phyloP scores from a whole-genome alignment of 2,329 filamentous ascomycete species.

The Penicillium sp. region DNA sequence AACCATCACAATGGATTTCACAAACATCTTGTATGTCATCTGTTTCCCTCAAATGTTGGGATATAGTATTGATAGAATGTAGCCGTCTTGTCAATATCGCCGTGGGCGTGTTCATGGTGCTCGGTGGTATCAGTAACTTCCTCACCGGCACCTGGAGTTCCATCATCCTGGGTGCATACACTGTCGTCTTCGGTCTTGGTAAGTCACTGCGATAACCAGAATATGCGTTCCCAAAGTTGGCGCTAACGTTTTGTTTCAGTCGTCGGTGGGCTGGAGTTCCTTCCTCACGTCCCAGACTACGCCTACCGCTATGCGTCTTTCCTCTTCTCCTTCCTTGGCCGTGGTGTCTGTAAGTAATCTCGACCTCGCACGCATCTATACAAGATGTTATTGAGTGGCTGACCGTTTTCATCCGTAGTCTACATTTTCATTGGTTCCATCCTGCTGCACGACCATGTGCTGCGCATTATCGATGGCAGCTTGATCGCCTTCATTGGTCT shows the following conservation, averaged over 20 bases:
- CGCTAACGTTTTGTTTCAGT: constrained; percentile 45
- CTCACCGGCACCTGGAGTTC: constrained; percentile 52
- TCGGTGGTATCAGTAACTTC: constrained; percentile 66
- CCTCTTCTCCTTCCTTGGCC: constrained; percentile 95
- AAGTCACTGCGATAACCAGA: constrained; percentile 37
- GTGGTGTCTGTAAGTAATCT: constrained; percentile 77
- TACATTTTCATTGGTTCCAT: constrained; percentile 94
- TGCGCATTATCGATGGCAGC: constrained; percentile 73
- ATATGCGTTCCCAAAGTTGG: constrained; percentile 13
- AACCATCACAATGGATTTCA: constrained; percentile 72
- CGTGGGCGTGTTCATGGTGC: constrained; percentile 80
- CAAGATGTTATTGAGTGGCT: background rate
- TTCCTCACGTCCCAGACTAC: constrained; percentile 78
- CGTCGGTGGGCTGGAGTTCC: constrained; percentile 79
- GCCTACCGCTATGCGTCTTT: constrained; percentile 93
- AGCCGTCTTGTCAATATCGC: constrained; percentile 94
- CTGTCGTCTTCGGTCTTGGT: constrained; percentile 88
- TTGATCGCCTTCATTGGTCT: constrained; percentile 77
- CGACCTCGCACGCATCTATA: background rate
- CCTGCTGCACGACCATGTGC: constrained; percentile 65
- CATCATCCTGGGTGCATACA: constrained; percentile 79
- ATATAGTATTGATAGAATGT: constrained; percentile 21
- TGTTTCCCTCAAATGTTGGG: background rate
- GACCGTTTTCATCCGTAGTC: constrained; percentile 56
- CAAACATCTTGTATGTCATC: constrained; percentile 57